These are phyloP conservation scores for Vitis riparia DNA, from an alignment of 164 flowering plant species.

Conservation along the genomic window DNA sequence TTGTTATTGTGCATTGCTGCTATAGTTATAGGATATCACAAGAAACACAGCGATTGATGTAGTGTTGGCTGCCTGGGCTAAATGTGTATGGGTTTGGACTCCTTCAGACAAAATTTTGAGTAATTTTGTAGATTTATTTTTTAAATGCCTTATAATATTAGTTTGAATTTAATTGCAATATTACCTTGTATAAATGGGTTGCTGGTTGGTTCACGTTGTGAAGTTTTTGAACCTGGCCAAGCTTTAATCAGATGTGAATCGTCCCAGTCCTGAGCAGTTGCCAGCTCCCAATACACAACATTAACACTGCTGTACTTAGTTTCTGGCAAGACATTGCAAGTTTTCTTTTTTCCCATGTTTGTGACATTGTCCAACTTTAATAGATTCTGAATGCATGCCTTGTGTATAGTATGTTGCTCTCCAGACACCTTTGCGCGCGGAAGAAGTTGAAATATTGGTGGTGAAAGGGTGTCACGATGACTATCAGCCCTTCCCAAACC, in stretches of 20 bases:
- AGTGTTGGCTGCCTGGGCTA: not conserved
- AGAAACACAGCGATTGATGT: not conserved
- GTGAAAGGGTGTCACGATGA: constrained; percentile 10
- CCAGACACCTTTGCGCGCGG: constrained; percentile 29
- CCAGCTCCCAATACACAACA: too few relatives aligned
- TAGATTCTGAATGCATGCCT: not conserved
- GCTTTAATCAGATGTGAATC: too few relatives aligned
- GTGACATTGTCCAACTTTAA: not conserved
- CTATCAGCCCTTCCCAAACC: not conserved
- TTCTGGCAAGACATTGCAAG: not conserved
- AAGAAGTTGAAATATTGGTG: constrained; percentile 34
- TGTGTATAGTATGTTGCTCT: constrained; percentile 30
- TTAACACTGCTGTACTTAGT: too few relatives aligned
- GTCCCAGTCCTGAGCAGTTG: too few relatives aligned
- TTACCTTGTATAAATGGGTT: too few relatives aligned
- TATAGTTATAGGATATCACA: not conserved
- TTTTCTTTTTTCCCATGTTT: not conserved
- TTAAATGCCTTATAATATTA: not conserved
- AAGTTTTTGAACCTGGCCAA: too few relatives aligned
- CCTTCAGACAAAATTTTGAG: not conserved
- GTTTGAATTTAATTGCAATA: too few relatives aligned
- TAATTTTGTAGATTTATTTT: not conserved
- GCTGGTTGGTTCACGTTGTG: too few relatives aligned
- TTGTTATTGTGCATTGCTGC: not conserved
- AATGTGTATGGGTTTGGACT: not conserved